Evolutionary conservation across 371 early-diverging fungal species (phyloP), one percentile per base, ranked within the genome.

Genomic region (Syncephalis fuscata): DNA sequence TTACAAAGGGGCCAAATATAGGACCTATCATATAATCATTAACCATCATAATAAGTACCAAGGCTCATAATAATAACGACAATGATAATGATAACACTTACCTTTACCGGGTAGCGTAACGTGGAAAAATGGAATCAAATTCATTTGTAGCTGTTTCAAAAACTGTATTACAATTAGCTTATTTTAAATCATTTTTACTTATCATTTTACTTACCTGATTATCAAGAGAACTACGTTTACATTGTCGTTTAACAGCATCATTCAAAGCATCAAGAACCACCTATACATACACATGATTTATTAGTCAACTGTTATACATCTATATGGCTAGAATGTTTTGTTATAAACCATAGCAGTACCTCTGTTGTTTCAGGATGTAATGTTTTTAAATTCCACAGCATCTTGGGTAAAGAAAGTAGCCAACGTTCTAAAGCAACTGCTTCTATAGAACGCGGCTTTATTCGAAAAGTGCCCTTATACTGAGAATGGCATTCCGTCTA

Each of bases 341-440:
- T 11, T 7, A 32, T 32, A 32, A 32, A 7, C 7, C 49, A 50
- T 19, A 52, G 16, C 25, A 56, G 49, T 51, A 70, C 68, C 48
- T 61, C 44, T 14, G 61, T 72, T 3, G 71, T 68, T 48, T 71
- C 70, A 27, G 65, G 27, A 44, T 64, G 57, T 43, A 60, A 61
- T 1, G 63, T 45, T 21, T 66, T 68, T 2, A 76, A 46, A 38
- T 76, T 67, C 70, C 71, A 74, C 20, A 76, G 44, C 23, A 67
- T 46, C 50, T 70, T 73, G 17, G 77, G 77, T n/a, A 76, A 50
- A 43, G 60, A 61, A 26, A 62, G 44, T 2, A 70, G 26, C 66
- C 72, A 71, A 11, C 32, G 32, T 32, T 11, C 7, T 32, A 32
- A 32, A 7, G 32, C 32, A 4, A 32, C 32, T 32, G 11, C 32